Base-by-base conservation (phyloP, 768 basidiomycete genomes). In the Boletellus ananiceps region DNA sequence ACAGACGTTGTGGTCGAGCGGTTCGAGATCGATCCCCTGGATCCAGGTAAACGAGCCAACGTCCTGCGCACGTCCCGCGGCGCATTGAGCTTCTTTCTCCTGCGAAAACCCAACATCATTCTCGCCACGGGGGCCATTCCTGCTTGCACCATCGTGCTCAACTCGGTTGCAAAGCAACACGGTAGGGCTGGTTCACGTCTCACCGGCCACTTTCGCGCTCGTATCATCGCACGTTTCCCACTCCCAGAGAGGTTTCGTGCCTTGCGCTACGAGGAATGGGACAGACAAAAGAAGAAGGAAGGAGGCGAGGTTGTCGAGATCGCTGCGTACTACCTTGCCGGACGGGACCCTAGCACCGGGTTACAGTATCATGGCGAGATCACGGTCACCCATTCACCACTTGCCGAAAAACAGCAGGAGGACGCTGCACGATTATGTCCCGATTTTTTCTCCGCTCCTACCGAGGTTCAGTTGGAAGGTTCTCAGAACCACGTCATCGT, bases 71-170 rank as follows among this genome's bases (percentile, higher is more conserved):
- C 58, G 0, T 59, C 58, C 27, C 58, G 58, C 6, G 58, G 58
- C 19, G 29, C 39, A 13, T 27, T 59, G 6, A 51, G 27, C 21
- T 52, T 60, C 23, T 47, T 58, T 6, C 39, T 47, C 29, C 2
- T 5, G 34, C 37, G 39, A 21, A 51, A 46, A 7, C 46, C 58
- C 13, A 59, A 59, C 34, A 42, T 59, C 47, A 59, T 59, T 16
- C 58, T 59, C 15, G 58, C 58, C 29, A 51, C 58, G 1, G 58
- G 58, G 2, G 38, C 58, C 37, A 56, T 59, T 11, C 58, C 58
- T 14, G 51, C 54, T 36, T 52, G 50, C 19, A 60, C 58, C 21
- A 44, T 59, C 13, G 44, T 60, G 12, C 43, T 52, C 19, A 59
- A 59, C 40, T 60, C 55, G 5, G 37, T 59, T 14, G 7, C 27